Conservation (phyloP, 2,329 filamentous ascomycete genomes). For the Conoideocrella luteorostrata region DNA sequence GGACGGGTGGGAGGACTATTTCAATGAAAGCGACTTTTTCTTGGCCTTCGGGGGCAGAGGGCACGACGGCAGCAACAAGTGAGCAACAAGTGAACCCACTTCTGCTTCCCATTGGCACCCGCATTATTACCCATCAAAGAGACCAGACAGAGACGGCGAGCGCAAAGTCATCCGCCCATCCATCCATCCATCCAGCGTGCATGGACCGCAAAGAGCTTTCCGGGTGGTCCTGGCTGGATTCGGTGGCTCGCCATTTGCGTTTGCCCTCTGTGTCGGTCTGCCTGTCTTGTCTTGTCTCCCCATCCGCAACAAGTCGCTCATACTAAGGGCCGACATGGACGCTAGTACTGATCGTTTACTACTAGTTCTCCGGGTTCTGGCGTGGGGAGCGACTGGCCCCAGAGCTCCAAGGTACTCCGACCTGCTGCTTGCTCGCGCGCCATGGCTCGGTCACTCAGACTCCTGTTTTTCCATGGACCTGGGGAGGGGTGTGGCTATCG, state of each 20-base stretch:
- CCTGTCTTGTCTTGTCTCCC: background rate
- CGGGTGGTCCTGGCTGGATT: background rate
- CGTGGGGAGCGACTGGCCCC: background rate
- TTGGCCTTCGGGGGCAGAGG: constrained; percentile 6
- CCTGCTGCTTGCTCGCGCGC: background rate
- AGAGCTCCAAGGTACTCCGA: constrained; percentile 5
- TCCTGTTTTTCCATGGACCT: constrained; percentile 1
- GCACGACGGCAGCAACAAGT: background rate
- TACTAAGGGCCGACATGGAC: background rate
- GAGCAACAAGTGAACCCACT: constrained; percentile 12
- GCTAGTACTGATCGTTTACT: background rate
- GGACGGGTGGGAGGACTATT: constrained; percentile 32
- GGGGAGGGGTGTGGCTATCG: background rate
- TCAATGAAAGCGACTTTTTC: constrained; percentile 23
- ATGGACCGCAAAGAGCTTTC: background rate
- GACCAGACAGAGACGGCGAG: background rate
- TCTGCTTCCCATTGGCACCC: constrained; percentile 6
- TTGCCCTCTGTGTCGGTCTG: background rate
- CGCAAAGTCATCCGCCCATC: background rate
- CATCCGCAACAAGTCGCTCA: constrained; percentile 7
- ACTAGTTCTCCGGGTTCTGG: background rate
- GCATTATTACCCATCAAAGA: too few species aligned
- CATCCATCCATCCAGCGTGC: constrained; percentile 1
- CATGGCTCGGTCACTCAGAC: background rate
- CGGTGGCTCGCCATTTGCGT: background rate